Percentiles rank a stretch among this genome's conserved stretches.
Conservation (phyloP, 768 basidiomycete genomes). For the Suillus placidus region DNA sequence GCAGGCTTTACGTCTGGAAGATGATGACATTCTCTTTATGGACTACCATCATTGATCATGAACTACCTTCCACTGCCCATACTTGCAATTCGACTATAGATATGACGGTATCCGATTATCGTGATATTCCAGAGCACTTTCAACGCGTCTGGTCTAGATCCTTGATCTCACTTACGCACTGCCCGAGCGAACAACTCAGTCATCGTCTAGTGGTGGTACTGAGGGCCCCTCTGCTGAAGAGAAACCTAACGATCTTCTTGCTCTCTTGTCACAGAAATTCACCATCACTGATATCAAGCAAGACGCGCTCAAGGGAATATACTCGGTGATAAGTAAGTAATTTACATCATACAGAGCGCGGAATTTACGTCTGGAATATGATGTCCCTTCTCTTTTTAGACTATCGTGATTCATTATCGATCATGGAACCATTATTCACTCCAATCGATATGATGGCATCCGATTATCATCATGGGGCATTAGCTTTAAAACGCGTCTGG, state of each 20-base stretch:
- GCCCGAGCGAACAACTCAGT: background rate
- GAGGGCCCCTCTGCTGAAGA: background rate
- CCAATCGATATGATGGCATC: background rate
- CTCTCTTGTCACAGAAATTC: slow-evolving; percentile 1
- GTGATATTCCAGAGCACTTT: background rate
- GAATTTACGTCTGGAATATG: background rate
- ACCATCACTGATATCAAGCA: slow-evolving; percentile 10
- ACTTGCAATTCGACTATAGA: background rate
- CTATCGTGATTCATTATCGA: background rate
- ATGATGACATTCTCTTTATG: background rate
- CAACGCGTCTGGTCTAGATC: background rate
- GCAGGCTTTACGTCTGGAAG: background rate
- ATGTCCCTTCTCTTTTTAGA: background rate
- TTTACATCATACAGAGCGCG: background rate
- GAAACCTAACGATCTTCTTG: background rate
- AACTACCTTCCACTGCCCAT: background rate
- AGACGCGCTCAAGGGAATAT: slow-evolving; percentile 18
- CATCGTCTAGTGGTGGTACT: background rate
- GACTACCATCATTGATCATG: background rate
- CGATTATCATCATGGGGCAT: background rate
- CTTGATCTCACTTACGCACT: background rate
- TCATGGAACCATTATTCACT: background rate
- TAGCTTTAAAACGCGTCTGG: slow-evolving; percentile 1
- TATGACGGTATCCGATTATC: background rate
- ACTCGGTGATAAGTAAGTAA: background rate